Evolutionary conservation across 129 eudicot genomes (phyloP).

Genomic region (Ambrosia trifida): DNA sequence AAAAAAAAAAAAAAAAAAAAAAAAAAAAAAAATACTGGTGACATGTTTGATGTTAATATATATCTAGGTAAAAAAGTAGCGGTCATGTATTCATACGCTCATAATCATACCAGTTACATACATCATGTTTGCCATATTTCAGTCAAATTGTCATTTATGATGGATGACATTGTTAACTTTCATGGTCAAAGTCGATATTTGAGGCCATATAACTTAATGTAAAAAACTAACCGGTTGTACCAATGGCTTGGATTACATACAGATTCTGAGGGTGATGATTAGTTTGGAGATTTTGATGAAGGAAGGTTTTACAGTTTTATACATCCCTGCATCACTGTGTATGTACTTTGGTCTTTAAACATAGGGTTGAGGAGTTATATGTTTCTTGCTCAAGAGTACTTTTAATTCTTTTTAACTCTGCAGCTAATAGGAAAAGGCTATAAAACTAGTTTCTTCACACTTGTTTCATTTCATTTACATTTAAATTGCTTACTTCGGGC

Average conservation of each 20-base stretch:
- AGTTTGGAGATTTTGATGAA: constrained; percentile 40
- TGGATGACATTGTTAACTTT: too few relatives aligned
- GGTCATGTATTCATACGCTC: too few relatives aligned
- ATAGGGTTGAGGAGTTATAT: constrained; percentile 33
- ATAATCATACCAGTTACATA: background rate
- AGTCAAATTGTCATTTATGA: too few relatives aligned
- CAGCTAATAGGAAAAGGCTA: constrained; percentile 35
- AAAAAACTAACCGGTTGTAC: constrained; percentile 1
- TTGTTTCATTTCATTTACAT: background rate
- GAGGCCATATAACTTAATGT: too few relatives aligned
- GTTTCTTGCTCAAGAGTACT: constrained; percentile 18
- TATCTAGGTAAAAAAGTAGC: too few relatives aligned
- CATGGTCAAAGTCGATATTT: too few relatives aligned
- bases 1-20: too few relatives aligned
- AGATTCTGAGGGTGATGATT: constrained; percentile 86
- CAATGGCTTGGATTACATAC: constrained; percentile 37
- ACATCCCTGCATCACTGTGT: constrained; percentile 26
- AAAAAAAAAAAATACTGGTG: background rate
- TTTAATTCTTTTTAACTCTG: constrained; percentile 23
- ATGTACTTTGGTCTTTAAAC: constrained; percentile 33
- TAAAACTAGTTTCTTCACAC: constrained; percentile 19
- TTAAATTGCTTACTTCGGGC: background rate
- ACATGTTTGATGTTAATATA: too few relatives aligned
- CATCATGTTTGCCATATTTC: too few relatives aligned
- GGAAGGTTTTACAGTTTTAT: constrained; percentile 35